A percentile compares a stretch with the other conserved stretches of the same genome.
Conservation (phyloP, 2,329 filamentous ascomycete genomes). For the Cercospora beticola region DNA sequence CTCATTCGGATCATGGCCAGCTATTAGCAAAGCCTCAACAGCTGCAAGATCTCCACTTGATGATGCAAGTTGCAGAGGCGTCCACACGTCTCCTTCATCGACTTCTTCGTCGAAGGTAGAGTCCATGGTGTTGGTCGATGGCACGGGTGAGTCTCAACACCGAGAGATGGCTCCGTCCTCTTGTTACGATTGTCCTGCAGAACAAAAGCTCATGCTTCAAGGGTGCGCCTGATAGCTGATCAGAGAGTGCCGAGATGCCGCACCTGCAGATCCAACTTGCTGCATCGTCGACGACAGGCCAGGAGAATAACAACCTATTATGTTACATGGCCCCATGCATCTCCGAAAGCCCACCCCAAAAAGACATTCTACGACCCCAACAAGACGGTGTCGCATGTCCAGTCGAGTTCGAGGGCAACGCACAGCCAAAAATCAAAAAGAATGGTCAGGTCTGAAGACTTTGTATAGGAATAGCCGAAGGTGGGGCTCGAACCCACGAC, state of each 20-base stretch:
- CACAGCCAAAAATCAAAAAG: background rate
- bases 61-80: slow-evolving; percentile 25
- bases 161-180: background rate
- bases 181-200: background rate
- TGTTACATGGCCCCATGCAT: background rate
- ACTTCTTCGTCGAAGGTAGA: slow-evolving; percentile 15
- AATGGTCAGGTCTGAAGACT: background rate
- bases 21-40: slow-evolving; percentile 15
- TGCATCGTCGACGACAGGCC: background rate
- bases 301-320: background rate
- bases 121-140: background rate
- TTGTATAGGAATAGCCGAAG: background rate
- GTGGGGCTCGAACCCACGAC: background rate
- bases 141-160: background rate
- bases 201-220: background rate
- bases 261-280: background rate
- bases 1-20: slow-evolving; percentile 22
- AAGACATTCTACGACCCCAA: background rate
- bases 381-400: background rate
- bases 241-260: background rate
- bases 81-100: slow-evolving; percentile 21
- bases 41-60: slow-evolving; percentile 14
- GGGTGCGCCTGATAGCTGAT: background rate
- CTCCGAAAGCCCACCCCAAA: background rate
- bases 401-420: background rate